Conservation (phyloP, 2,329 filamentous ascomycete genomes). For the Ophiostoma pallidulum region DNA sequence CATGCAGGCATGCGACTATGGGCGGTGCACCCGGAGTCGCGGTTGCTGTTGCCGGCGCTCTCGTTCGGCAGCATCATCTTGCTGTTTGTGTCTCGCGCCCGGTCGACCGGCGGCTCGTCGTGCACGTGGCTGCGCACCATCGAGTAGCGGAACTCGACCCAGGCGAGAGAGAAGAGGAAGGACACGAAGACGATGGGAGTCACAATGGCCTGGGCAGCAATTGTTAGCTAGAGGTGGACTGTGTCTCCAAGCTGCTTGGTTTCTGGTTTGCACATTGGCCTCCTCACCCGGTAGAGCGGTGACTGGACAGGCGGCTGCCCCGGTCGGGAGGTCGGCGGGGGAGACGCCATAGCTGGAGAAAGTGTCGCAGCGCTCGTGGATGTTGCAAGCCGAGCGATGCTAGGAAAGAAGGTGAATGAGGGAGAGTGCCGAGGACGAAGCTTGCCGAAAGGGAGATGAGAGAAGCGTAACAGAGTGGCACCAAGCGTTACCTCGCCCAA, state of each 20-base stretch:
- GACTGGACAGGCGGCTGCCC: background rate
- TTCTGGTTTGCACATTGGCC: background rate
- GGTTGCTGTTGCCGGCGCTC: conserved; percentile 12
- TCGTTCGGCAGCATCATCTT: too few species aligned
- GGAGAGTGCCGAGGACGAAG: background rate
- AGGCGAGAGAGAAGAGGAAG: conserved; percentile 54
- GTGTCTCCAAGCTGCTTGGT: background rate
- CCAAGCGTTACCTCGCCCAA: too few species aligned
- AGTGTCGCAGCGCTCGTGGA: too few species aligned
- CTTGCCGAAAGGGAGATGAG: background rate
- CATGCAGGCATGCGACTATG: conserved; percentile 30
- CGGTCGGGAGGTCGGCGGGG: background rate
- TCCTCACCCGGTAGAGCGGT: conserved; percentile 11
- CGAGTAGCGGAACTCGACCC: conserved; percentile 51
- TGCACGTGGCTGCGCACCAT: conserved; percentile 36
- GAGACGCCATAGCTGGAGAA: conserved; percentile 10
- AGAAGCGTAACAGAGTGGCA: too few species aligned
- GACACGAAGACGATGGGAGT: conserved; percentile 55
- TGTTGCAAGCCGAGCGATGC: background rate
- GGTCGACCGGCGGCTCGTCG: conserved; percentile 16
- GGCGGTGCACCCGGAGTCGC: too few species aligned
- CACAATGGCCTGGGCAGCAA: conserved; percentile 37
- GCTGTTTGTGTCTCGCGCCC: background rate
- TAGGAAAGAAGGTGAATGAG: background rate
- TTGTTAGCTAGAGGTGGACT: background rate